Conservation (phyloP, 2,329 filamentous ascomycete species). For the Pyrenophora teres region DNA sequence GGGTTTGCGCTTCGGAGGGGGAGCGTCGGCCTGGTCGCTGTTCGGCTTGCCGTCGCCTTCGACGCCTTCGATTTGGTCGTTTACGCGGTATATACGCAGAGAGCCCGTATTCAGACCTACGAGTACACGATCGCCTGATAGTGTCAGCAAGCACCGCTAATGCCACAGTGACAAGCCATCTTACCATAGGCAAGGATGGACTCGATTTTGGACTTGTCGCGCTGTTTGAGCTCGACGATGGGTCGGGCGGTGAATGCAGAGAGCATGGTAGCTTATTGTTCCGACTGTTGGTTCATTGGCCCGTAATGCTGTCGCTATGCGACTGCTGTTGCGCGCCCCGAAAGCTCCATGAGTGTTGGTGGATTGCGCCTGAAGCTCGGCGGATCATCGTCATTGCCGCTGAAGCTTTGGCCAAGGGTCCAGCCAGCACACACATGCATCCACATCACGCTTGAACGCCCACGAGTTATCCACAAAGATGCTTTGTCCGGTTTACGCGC, state of each 20-base stretch:
- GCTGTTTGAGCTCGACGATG: constrained; percentile 93
- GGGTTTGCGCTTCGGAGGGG: constrained; percentile 49
- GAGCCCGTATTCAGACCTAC: constrained; percentile 89
- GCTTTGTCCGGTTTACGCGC: constrained; percentile 19
- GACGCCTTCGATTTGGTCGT: constrained; percentile 61
- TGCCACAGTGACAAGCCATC: background rate
- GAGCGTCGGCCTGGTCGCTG: constrained; percentile 51
- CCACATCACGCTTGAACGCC: background rate
- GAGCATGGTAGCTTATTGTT: constrained; percentile 66
- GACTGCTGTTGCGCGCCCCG: constrained; percentile 18
- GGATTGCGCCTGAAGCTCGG: constrained; percentile 14
- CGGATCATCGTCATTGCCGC: constrained; percentile 34
- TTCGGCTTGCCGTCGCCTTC: constrained; percentile 41
- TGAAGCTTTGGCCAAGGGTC: constrained; percentile 17
- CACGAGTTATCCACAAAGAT: background rate
- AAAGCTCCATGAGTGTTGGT: constrained; percentile 27
- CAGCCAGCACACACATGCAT: constrained; percentile 20
- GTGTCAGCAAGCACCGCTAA: constrained; percentile 22
- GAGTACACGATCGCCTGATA: constrained; percentile 79
- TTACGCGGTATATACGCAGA: constrained; percentile 88
- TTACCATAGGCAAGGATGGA: constrained; percentile 88
- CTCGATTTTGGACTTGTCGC: constrained; percentile 97
- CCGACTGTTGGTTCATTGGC: constrained; percentile 18
- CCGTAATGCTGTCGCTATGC: constrained; percentile 21
- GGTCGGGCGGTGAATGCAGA: constrained; percentile 96